phyloP scores from a whole-genome alignment of 1,139 yeast genomes.

The Kodamaea plutei region DNA sequence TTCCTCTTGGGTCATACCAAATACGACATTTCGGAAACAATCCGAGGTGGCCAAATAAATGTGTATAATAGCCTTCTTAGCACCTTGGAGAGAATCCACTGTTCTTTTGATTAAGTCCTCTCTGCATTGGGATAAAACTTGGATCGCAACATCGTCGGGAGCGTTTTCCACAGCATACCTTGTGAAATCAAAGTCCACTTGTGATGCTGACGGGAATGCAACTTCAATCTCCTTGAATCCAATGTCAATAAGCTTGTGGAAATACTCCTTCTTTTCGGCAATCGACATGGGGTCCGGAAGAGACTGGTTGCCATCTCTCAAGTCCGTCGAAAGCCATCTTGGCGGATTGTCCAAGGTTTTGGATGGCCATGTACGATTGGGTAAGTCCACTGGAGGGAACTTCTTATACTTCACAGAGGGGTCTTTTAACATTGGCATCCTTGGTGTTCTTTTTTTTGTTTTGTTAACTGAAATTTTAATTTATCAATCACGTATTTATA shows the following conservation, averaged over 20 bases:
- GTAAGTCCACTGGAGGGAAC: conserved; percentile 62
- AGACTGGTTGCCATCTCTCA: conserved; percentile 96
- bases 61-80: conserved; percentile 86
- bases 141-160: conserved; percentile 89
- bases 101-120: conserved; percentile 87
- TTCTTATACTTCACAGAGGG: conserved; percentile 76
- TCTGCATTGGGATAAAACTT: conserved; percentile 88
- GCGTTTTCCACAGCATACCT: conserved; percentile 88
- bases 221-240: conserved; percentile 98
- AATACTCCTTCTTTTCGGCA: conserved; percentile 83
- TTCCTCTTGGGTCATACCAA: conserved; percentile 78
- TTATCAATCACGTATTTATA: no score
- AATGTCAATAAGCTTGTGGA: conserved; percentile 76
- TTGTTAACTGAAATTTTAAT: no score
- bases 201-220: conserved; percentile 94
- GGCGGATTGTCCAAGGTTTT: conserved; percentile 76
- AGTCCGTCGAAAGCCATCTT: conserved; percentile 93
- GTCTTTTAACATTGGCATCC: conserved; percentile 48
- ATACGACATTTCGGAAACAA: conserved; percentile 85
- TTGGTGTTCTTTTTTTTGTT: conserved; percentile 2
- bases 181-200: conserved; percentile 93
- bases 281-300: conserved; percentile 96
- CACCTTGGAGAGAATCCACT: conserved; percentile 83
- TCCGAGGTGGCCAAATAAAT: conserved; percentile 91
- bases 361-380: conserved; percentile 86